Conservation (phyloP, 2,329 filamentous ascomycete species). For the Pyrenophora seminiperda region DNA sequence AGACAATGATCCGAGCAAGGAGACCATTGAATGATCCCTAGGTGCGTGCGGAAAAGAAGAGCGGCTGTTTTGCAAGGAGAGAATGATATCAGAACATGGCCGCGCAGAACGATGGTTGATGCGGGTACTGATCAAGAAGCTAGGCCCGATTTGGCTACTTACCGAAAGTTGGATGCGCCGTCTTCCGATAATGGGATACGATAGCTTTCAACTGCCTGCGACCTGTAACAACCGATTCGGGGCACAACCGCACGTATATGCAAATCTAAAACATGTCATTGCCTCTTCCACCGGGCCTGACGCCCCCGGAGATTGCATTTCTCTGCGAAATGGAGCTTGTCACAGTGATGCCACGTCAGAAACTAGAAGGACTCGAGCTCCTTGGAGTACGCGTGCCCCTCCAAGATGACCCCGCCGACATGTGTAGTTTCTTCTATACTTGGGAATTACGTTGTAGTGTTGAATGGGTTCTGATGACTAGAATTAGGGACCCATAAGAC, state of each 20-base stretch:
- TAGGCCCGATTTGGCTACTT: slow-evolving; percentile 30
- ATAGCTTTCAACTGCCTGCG: neutral
- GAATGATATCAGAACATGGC: slow-evolving; percentile 2
- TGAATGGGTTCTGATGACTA: slow-evolving; percentile 19
- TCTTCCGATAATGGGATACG: slow-evolving; percentile 6
- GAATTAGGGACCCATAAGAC: slow-evolving; percentile 73
- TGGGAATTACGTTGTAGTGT: neutral
- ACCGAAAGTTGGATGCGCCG: slow-evolving; percentile 11
- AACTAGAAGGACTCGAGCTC: slow-evolving; percentile 82
- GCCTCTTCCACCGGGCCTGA: slow-evolving; percentile 68
- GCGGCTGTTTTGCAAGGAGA: neutral
- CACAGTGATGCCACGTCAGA: slow-evolving; percentile 87
- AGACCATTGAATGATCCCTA: slow-evolving; percentile 22
- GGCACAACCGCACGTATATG: slow-evolving; percentile 19
- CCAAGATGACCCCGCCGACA: slow-evolving; percentile 34
- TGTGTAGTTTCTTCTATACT: slow-evolving; percentile 10
- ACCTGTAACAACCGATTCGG: slow-evolving; percentile 18
- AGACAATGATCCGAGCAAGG: slow-evolving; percentile 29
- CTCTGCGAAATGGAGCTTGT: slow-evolving; percentile 97
- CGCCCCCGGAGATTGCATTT: slow-evolving; percentile 88
- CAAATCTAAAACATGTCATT: slow-evolving; percentile 60
- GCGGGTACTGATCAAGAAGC: slow-evolving; percentile 19
- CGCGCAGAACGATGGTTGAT: neutral
- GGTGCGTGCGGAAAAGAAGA: neutral
- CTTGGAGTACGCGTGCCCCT: slow-evolving; percentile 71